A percentile compares a stretch with the other conserved stretches of the same genome.
phyloP scores from a whole-genome alignment of 805 yeast genomes.

The Myxozyma vanderwaltii region DNA sequence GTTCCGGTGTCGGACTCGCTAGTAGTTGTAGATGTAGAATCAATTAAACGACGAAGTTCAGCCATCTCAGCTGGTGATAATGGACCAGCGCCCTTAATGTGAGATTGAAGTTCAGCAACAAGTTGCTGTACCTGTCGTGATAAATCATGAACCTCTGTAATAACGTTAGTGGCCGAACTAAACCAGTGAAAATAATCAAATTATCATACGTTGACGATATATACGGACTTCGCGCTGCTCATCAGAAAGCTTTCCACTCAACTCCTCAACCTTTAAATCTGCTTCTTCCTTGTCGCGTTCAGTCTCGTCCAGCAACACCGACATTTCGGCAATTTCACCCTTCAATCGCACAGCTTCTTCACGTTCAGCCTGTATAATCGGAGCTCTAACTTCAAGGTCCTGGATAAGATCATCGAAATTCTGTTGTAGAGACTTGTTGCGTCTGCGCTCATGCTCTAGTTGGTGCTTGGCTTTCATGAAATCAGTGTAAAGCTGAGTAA shows the following conservation, averaged over 20 bases:
- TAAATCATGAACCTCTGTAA: constrained; percentile 61
- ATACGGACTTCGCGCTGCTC: constrained; percentile 41
- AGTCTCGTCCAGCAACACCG: constrained; percentile 51
- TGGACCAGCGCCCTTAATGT: constrained; percentile 60
- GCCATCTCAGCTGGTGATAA: constrained; percentile 64
- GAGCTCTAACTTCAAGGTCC: constrained; percentile 78
- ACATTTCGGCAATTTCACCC: constrained; percentile 56
- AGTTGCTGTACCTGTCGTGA: constrained; percentile 81
- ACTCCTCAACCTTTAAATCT: constrained; percentile 41
- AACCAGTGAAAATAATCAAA: constrained; percentile 13
- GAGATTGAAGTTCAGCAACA: constrained; percentile 59
- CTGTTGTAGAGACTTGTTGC: constrained; percentile 66
- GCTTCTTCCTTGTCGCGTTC: constrained; percentile 45
- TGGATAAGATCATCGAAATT: constrained; percentile 71
- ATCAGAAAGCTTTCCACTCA: constrained; percentile 43
- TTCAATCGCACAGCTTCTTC: constrained; percentile 60
- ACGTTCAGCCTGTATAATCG: constrained; percentile 68
- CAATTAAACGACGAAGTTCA: constrained; percentile 48
- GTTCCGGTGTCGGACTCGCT: constrained; percentile 66
- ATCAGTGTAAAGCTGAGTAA: constrained; percentile 68
- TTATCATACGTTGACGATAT: constrained; percentile 24
- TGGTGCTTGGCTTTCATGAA: constrained; percentile 65
- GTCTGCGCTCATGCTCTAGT: constrained; percentile 66
- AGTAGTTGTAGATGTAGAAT: constrained; percentile 40
- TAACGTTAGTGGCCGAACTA: constrained; percentile 41